A percentile compares a stretch with the other conserved stretches of the same genome.
Evolutionary conservation across 2,329 filamentous ascomycete species (phyloP).

Genomic region (Alternaria alternata): DNA sequence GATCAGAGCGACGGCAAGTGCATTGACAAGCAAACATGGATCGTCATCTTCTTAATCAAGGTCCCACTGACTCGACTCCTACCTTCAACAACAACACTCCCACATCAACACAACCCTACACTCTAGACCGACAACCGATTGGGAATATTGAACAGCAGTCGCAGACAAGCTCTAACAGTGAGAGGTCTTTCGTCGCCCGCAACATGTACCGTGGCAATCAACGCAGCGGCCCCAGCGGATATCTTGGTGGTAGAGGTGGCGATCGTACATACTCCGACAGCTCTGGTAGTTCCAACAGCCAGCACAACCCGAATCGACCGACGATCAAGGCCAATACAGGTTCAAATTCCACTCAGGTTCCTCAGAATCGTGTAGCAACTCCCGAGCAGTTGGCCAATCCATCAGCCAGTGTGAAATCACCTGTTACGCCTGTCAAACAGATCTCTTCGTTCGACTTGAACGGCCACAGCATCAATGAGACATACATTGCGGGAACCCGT

Average conservation of each 20-base stretch:
- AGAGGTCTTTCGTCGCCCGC: background rate
- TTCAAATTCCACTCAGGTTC: background rate
- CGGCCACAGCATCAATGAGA: constrained; percentile 26
- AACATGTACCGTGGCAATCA: constrained; percentile 21
- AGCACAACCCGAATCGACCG: constrained; percentile 8
- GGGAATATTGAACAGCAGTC: constrained; percentile 7
- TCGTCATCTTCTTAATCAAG: background rate
- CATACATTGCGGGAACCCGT: constrained; percentile 15
- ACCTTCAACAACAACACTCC: background rate
- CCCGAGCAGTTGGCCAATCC: constrained; percentile 1
- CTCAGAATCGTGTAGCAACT: background rate
- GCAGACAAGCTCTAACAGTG: constrained; percentile 10
- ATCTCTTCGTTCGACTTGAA: constrained; percentile 19
- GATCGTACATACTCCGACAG: constrained; percentile 22
- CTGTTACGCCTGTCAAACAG: constrained; percentile 13
- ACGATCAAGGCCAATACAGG: constrained; percentile 1
- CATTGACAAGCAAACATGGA: constrained; percentile 17
- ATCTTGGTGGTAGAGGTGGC: constrained; percentile 16
- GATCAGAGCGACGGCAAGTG: constrained; percentile 4
- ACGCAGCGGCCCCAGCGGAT: constrained; percentile 14
- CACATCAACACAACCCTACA: background rate
- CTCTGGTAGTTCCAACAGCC: constrained; percentile 24
- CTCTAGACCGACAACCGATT: background rate
- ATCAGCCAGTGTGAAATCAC: background rate
- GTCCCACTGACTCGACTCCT: constrained; percentile 8